Base-by-base conservation (phyloP, 1,139 yeast genomes). In the Hyphopichia fennica region DNA sequence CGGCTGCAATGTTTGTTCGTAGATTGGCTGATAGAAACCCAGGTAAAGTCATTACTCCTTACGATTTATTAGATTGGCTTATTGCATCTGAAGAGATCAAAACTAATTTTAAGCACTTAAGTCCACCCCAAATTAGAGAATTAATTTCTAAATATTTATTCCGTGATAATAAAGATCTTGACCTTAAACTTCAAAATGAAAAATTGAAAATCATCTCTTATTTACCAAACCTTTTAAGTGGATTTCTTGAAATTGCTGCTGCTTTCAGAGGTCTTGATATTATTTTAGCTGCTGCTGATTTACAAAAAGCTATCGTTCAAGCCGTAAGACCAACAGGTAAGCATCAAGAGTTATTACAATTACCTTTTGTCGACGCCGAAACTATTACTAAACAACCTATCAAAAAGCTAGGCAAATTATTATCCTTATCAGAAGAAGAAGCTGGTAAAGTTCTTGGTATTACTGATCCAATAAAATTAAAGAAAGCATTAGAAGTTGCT, bases 171-270 rank as follows among this genome's bases (percentile, higher is more conserved):
- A 64, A 64, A 14, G 44, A 39, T 25, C 46, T 47, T 14, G 45
- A 57, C 35, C 52, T 58, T 3, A 46, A 42, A 19, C 41, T 53
- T 32, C 81, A 79, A 52, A 52, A 50, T 30, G 72, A 75, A 20
- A 79, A 79, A 56, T 69, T 82, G 41, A 71, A 74, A 50, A 70
- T 87, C 33, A 81, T 87, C 11, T 68, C 88, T 2, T 69, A 77
- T 40, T 75, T 88, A 34, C 90, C 93, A 27, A 69, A 73, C 25
- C 70, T 93, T 52, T 69, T 93, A 31, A 72, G 77, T 41, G 96
- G 95, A 0, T 73, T 89, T 51, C 69, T 90, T 46, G 96, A 88
- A 51, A 84, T 93, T 53, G 89, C 96, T 9, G 72, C 88, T 19
- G 81, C 81, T 19, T 91, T 90, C 65, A 85, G 93, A 68, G 79